Conservation (phyloP, 257 asterid genomes). For the Solanum tacnaense region DNA sequence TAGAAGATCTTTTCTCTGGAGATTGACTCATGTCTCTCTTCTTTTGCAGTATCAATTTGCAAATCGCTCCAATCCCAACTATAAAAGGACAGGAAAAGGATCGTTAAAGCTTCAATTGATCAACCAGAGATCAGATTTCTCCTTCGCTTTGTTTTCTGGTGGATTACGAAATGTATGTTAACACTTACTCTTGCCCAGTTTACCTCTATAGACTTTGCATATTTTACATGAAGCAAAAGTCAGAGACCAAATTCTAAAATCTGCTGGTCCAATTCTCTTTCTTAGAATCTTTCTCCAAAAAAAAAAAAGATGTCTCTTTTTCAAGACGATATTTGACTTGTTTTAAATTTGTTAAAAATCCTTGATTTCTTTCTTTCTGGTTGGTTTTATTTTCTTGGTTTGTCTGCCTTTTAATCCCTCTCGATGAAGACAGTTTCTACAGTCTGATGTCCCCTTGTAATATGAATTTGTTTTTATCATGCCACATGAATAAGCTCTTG, state of each 20-base stretch:
- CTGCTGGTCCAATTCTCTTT: not conserved
- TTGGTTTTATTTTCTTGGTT: not conserved
- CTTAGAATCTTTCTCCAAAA: not conserved
- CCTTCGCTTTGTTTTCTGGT: conserved; percentile 81
- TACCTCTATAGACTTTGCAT: not conserved
- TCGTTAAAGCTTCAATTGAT: conserved; percentile 70
- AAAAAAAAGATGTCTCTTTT: not conserved
- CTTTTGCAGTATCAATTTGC: conserved; percentile 79
- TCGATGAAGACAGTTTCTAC: not conserved
- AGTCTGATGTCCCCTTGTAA: not conserved
- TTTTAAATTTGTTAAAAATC: not conserved
- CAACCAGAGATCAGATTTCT: conserved; percentile 89
- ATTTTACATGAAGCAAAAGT: not conserved
- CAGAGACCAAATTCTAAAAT: not conserved
- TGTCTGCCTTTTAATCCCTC: not conserved
- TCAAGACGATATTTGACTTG: not conserved
- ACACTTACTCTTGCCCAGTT: not conserved
- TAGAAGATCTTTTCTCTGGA: not conserved
- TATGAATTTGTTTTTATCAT: not conserved
- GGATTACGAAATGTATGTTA: conserved; percentile 57
- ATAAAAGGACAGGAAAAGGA: conserved; percentile 62
- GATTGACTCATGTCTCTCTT: not conserved
- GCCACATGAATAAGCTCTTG: not conserved
- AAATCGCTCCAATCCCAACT: conserved; percentile 48
- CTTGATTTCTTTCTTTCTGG: not conserved